A percentile compares a stretch with the other conserved stretches of the same genome.
phyloP scores from a whole-genome alignment of 768 basidiomycete genomes.

The Kwoniella heveanensis region DNA sequence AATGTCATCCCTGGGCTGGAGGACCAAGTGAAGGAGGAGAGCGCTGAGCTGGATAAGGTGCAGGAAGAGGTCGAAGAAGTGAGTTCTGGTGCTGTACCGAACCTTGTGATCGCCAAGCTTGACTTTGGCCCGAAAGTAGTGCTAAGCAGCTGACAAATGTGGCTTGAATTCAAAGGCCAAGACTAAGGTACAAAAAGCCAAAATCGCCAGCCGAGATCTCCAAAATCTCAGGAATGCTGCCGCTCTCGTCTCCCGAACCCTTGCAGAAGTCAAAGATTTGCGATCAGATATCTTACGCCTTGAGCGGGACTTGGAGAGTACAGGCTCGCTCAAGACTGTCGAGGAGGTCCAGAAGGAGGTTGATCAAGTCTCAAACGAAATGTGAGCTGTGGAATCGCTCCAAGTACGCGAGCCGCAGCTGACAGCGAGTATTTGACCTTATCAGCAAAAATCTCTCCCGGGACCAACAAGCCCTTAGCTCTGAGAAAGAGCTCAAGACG shows the following conservation, averaged over 20 bases:
- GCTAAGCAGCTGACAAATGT: neutral
- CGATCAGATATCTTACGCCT: slow-evolving; percentile 66
- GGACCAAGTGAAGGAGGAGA: slow-evolving; percentile 62
- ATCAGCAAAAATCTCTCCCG: slow-evolving; percentile 44
- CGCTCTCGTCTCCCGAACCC: slow-evolving; percentile 43
- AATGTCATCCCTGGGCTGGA: slow-evolving; percentile 66
- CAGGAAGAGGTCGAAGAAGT: slow-evolving; percentile 68
- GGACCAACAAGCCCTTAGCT: slow-evolving; percentile 31
- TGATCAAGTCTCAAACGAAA: slow-evolving; percentile 64
- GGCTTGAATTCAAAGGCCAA: slow-evolving; percentile 58
- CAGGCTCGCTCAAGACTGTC: slow-evolving; percentile 76
- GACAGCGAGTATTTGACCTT: neutral
- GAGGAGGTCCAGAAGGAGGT: slow-evolving; percentile 84
- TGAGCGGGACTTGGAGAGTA: slow-evolving; percentile 69
- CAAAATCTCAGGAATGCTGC: slow-evolving; percentile 61
- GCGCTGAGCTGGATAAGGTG: slow-evolving; percentile 62
- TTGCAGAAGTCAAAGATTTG: slow-evolving; percentile 58
- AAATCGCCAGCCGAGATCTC: slow-evolving; percentile 60
- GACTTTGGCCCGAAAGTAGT: neutral
- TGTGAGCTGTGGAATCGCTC: slow-evolving; percentile 62
- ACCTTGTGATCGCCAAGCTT: neutral
- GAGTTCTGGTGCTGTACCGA: too few species aligned
- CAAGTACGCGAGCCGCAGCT: neutral
- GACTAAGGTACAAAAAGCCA: slow-evolving; percentile 62
- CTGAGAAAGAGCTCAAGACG: slow-evolving; percentile 45